Percentiles rank a stretch among this genome's conserved stretches.
These are phyloP conservation scores for Serpula lacrymans DNA, from an alignment of 768 basidiomycete species.

Conservation along the genomic window DNA sequence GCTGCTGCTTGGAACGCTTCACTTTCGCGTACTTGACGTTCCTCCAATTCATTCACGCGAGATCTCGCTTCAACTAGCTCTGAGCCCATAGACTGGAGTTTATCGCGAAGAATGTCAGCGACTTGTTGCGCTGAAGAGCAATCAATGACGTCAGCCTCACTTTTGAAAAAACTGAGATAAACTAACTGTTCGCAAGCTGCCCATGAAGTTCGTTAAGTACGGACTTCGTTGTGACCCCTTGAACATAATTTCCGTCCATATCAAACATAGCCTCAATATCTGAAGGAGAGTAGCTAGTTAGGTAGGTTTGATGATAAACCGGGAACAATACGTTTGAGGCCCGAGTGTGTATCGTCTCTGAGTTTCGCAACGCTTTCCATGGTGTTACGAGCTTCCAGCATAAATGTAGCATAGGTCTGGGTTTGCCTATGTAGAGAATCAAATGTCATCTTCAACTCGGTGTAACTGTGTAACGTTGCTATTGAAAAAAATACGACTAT, in stretches of 20 bases:
- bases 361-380: conserved; percentile 23
- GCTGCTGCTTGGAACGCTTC: conserved; percentile 17
- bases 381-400: conserved; percentile 21
- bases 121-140: conserved; percentile 43
- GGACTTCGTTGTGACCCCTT: conserved; percentile 22
- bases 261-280: conserved; percentile 28
- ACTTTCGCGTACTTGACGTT: conserved; percentile 15
- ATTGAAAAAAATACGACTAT: neutral
- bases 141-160: conserved; percentile 3
- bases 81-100: conserved; percentile 37
- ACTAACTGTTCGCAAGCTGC: conserved; percentile 33
- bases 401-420: conserved; percentile 16
- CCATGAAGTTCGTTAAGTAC: conserved; percentile 30
- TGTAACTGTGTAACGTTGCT: conserved; percentile 27
- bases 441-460: conserved; percentile 25
- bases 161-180: neutral
- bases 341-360: conserved; percentile 14
- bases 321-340: conserved; percentile 19
- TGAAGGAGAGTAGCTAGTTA: conserved; percentile 3
- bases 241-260: conserved; percentile 20
- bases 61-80: conserved; percentile 41
- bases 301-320: neutral
- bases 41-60: conserved; percentile 37
- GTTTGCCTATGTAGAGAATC: conserved; percentile 23
- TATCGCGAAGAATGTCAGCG: conserved; percentile 45